phyloP scores from a whole-genome alignment of 176 grass and related monocot genomes.

The Triticum aestivum region IWGSC_CS_RefSeq_v2.1 NC_057795.1:303690721-303691220 shows the following conservation, averaged over 20 bases:
- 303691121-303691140: conserved; percentile 99
- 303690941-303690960: conserved; percentile 45
- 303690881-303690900: conserved; percentile 48
- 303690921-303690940: conserved; percentile 68
- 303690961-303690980: conserved; percentile 42
- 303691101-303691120: conserved; percentile 76
- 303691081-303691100: conserved; percentile 73
- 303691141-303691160: conserved; percentile 74
- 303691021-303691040: conserved; percentile 73
- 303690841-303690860: neutral
- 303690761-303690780: neutral
- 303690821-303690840: neutral
- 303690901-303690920: conserved; percentile 65
- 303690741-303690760: no score
- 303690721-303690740: no score
- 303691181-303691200: conserved; percentile 88
- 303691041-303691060: conserved; percentile 94
- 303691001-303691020: conserved; percentile 71
- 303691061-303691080: conserved; percentile 93
- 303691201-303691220: conserved; percentile 72
- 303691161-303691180: conserved; percentile 75
- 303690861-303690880: neutral
- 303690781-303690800: neutral
- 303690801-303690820: neutral
- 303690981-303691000: conserved; percentile 60